Percentiles rank a stretch among this genome's conserved stretches.
phyloP scores from a whole-genome alignment of 2,329 filamentous ascomycete genomes.

The Exophiala aquamarina region DNA sequence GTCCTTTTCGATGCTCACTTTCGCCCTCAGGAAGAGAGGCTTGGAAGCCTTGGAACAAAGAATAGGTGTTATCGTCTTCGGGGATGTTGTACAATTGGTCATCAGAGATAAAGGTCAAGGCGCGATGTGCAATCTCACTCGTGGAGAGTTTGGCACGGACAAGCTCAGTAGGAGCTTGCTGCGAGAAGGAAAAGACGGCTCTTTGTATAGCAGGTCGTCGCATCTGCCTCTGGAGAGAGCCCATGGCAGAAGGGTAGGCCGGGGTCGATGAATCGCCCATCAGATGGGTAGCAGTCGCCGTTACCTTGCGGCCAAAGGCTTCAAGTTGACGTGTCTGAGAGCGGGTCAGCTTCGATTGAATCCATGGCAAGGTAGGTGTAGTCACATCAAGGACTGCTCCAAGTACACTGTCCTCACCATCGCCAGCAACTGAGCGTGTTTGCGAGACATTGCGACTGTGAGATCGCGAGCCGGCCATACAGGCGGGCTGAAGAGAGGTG shows the following conservation, averaged over 20 bases:
- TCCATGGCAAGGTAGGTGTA: not conserved
- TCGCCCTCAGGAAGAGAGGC: conserved; percentile 75
- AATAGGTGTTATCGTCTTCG: conserved; percentile 81
- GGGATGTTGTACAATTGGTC: conserved; percentile 88
- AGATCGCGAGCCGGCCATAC: conserved; percentile 42
- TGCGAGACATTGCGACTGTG: conserved; percentile 46
- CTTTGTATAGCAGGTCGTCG: conserved; percentile 80
- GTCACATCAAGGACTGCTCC: conserved; percentile 49
- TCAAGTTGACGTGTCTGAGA: conserved; percentile 79
- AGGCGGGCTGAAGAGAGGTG: conserved; percentile 7
- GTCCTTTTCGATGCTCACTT: conserved; percentile 65
- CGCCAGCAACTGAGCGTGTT: conserved; percentile 38
- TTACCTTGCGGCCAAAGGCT: conserved; percentile 91
- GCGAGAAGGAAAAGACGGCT: conserved; percentile 86
- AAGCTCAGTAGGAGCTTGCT: conserved; percentile 88
- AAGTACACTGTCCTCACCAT: conserved; percentile 44
- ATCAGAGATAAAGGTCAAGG: conserved; percentile 82
- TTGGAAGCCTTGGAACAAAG: conserved; percentile 94
- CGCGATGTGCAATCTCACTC: conserved; percentile 89
- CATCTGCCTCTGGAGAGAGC: conserved; percentile 84
- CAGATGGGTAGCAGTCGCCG: conserved; percentile 86
- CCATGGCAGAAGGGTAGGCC: conserved; percentile 85
- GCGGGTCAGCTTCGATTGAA: conserved; percentile 15
- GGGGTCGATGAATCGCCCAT: conserved; percentile 63
- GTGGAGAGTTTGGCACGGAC: conserved; percentile 89